Base-by-base conservation (phyloP, 2,329 filamentous ascomycete species). In the Xylariales sp. region DNA sequence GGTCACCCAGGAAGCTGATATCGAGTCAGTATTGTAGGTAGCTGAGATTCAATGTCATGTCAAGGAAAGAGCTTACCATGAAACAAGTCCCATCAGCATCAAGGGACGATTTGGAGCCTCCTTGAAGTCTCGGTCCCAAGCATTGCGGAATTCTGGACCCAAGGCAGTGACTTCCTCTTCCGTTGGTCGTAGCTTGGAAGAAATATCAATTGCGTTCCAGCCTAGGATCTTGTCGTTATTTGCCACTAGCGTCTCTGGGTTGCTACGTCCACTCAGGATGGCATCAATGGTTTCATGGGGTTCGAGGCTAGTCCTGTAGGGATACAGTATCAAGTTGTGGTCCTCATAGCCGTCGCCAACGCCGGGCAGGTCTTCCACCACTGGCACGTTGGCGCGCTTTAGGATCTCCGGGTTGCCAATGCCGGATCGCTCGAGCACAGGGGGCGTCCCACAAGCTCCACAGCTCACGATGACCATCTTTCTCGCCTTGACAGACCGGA, bases 361-460 rank as follows among this genome's bases (percentile, higher is more conserved):
- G 14, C 70, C 70, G 0, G 71, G 68, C 3, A 80, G 57, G 42
- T 76, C 65, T 11, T 67, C 60, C 3, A 76, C 53, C 3, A 71
- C 53, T 3, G 67, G 59, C 7, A 81, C 68, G 2, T 70, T 70
- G 1, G 58, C 61, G 12, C 47, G 44, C 20, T 55, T 43, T 12
- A 68, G 53, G 10, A 80, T 56, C 2, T 69, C 60, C 1, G 65
- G 58, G 30, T 66, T 62, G n/a, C 77, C 78, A 2, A 85, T 50
- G 6, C 81, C 81, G 1, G 80, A 84, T 15, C 80, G 62, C 52
- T 84, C 78, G 0, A 85, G 67, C 2, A 84, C 65, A 0, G 60
- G 55, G 0, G 78, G 75, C 0, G 75, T 74, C 2, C 72, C 70
- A 5, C 69, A 61, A 0, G 74, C 67, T 10, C 77, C 77, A 5